These are phyloP conservation scores for Coemansia sp. DNA, from an alignment of 192 early-diverging fungal species.

Conservation along the genomic window DNA sequence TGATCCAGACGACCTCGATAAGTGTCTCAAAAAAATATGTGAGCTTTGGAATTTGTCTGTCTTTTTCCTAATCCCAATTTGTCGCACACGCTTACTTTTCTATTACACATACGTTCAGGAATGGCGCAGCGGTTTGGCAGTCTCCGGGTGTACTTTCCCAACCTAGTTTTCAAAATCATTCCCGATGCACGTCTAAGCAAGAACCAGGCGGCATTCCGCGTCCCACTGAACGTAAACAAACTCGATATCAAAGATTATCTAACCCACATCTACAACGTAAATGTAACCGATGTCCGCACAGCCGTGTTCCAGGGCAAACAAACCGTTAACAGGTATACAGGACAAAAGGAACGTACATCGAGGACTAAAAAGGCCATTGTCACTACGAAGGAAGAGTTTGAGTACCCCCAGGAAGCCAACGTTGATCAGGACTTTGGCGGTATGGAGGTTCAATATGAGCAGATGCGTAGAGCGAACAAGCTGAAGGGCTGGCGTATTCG, in stretches of 20 bases:
- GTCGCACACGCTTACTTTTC: background rate
- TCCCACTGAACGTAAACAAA: constrained; percentile 89
- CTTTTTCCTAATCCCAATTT: background rate
- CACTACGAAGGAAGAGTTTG: constrained; percentile 66
- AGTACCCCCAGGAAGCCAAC: constrained; percentile 58
- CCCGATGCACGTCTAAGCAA: constrained; percentile 67
- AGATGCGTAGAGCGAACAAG: constrained; percentile 31
- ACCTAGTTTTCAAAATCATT: constrained; percentile 79
- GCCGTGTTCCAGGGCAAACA: constrained; percentile 76
- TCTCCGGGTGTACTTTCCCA: constrained; percentile 82
- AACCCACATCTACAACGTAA: constrained; percentile 78
- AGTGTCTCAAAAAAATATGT: background rate
- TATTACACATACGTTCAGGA: background rate
- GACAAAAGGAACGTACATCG: constrained; percentile 36
- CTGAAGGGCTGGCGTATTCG: constrained; percentile 53
- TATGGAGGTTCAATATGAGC: constrained; percentile 24
- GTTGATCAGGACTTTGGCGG: constrained; percentile 51
- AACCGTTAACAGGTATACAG: constrained; percentile 35
- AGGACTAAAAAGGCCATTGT: constrained; percentile 70
- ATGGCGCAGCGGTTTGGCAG: constrained; percentile 53
- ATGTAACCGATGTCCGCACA: constrained; percentile 84
- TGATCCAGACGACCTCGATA: background rate
- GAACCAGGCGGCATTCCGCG: constrained; percentile 89
- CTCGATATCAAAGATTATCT: constrained; percentile 89
- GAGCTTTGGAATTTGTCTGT: background rate